Evolutionary conservation across 805 yeast genomes (phyloP).

Genomic region (Saccharomyces jurei): DNA sequence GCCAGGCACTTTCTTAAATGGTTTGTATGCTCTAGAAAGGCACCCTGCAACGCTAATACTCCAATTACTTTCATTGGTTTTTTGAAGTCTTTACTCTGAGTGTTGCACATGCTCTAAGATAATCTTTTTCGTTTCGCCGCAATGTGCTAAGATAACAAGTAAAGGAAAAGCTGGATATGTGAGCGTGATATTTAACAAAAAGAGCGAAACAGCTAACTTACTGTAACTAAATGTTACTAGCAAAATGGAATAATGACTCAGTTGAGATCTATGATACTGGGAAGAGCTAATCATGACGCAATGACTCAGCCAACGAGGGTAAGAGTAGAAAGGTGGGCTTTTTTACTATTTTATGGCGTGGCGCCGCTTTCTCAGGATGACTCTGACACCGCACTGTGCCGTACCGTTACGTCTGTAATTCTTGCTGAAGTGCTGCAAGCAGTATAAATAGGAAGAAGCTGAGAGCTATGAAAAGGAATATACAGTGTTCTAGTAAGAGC

Average conservation of each 20-base stretch:
- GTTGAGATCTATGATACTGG: neutral
- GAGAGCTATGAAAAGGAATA: neutral
- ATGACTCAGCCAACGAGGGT: neutral
- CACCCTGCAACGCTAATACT: conserved; percentile 71
- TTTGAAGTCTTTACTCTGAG: neutral
- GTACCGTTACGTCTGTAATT: neutral
- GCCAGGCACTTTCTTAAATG: conserved; percentile 35
- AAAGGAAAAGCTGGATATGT: neutral
- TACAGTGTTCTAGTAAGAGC: neutral
- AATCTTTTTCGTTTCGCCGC: neutral
- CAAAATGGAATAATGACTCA: neutral
- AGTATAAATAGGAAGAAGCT: neutral
- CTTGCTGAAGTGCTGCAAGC: neutral
- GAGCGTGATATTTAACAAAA: neutral
- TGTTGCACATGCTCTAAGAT: neutral
- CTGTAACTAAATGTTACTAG: neutral
- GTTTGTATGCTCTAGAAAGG: conserved; percentile 59
- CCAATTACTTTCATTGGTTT: conserved; percentile 37
- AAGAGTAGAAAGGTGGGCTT: neutral
- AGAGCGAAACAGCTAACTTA: neutral
- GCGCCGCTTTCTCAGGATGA: neutral
- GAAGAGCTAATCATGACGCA: neutral
- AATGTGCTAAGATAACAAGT: neutral
- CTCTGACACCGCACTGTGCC: neutral
- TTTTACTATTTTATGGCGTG: neutral